Evolutionary conservation across 2,329 filamentous ascomycete genomes (phyloP).

Genomic region (Cordyceps tenuipes): DNA sequence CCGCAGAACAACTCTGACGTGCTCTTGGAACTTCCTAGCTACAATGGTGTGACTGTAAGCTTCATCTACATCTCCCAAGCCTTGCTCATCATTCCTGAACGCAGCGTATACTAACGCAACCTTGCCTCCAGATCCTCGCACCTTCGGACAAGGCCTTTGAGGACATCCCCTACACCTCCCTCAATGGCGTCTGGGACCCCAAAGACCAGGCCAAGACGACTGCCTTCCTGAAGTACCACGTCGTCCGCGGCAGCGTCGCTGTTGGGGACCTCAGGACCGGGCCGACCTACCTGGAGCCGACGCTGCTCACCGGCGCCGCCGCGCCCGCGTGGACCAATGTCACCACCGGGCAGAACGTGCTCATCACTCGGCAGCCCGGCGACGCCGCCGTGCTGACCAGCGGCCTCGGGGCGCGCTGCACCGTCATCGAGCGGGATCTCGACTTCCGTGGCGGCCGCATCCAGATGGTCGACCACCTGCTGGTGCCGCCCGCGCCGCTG

Average conservation of each 20-base stretch:
- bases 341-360: slow-evolving; percentile 39
- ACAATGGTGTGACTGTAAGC: slow-evolving; percentile 36
- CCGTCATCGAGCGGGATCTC: slow-evolving; percentile 35
- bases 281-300: slow-evolving; percentile 31
- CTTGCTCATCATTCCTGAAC: neutral
- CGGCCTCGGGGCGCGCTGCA: slow-evolving; percentile 38
- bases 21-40: slow-evolving; percentile 34
- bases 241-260: slow-evolving; percentile 43
- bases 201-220: slow-evolving; percentile 36
- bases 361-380: slow-evolving; percentile 35
- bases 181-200: slow-evolving; percentile 37
- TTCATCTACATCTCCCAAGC: neutral
- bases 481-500: slow-evolving; percentile 38
- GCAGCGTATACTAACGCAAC: too few relatives aligned
- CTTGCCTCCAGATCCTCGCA: slow-evolving; percentile 37
- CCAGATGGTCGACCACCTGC: slow-evolving; percentile 43
- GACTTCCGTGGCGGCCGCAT: slow-evolving; percentile 40
- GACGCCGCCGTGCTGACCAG: slow-evolving; percentile 40
- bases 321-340: slow-evolving; percentile 38
- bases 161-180: slow-evolving; percentile 42
- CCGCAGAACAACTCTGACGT: slow-evolving; percentile 38
- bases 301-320: slow-evolving; percentile 28
- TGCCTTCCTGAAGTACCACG: slow-evolving; percentile 53
- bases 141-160: slow-evolving; percentile 51
- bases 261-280: slow-evolving; percentile 29